Evolutionary conservation across 2,329 filamentous ascomycete species (phyloP).

Genomic region (Cryoendolithus antarcticus): DNA sequence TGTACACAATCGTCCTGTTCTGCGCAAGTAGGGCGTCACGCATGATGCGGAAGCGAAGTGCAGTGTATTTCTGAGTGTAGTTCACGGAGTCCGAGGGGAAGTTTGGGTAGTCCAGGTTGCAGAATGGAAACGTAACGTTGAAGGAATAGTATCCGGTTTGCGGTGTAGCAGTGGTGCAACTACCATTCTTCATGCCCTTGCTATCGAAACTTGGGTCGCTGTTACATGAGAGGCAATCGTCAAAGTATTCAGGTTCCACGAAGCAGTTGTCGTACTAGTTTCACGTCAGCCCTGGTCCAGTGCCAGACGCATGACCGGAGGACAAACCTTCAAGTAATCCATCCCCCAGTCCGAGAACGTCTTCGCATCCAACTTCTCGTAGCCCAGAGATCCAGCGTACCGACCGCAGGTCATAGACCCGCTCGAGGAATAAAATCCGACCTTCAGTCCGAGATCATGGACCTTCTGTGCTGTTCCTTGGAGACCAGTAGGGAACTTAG

Average conservation of each 20-base stretch:
- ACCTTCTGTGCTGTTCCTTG: constrained; percentile 33
- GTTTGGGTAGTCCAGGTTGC: constrained; percentile 1
- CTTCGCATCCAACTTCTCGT: constrained; percentile 41
- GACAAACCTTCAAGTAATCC: constrained; percentile 35
- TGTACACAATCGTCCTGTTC: constrained; percentile 20
- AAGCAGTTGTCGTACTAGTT: constrained; percentile 10
- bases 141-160: constrained; percentile 7
- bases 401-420: constrained; percentile 30
- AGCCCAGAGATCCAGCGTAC: constrained; percentile 34
- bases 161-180: constrained; percentile 6
- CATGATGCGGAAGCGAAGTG: constrained; percentile 11
- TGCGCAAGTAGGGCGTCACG: constrained; percentile 14
- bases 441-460: constrained; percentile 36
- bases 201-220: constrained; percentile 5
- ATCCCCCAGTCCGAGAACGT: constrained; percentile 41
- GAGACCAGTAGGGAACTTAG: constrained; percentile 37
- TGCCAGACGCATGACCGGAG: constrained; percentile 12
- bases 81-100: constrained; percentile 8
- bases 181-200: constrained; percentile 5
- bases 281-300: too few relatives aligned
- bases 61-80: constrained; percentile 10
- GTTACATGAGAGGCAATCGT: constrained; percentile 8
- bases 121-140: constrained; percentile 6
- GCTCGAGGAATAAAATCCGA: constrained; percentile 42
- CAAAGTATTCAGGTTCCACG: constrained; percentile 1